Percentiles rank a stretch among this genome's conserved stretches.
phyloP scores from a whole-genome alignment of 441 rosid species.

The Gossypium gossypioides region DNA sequence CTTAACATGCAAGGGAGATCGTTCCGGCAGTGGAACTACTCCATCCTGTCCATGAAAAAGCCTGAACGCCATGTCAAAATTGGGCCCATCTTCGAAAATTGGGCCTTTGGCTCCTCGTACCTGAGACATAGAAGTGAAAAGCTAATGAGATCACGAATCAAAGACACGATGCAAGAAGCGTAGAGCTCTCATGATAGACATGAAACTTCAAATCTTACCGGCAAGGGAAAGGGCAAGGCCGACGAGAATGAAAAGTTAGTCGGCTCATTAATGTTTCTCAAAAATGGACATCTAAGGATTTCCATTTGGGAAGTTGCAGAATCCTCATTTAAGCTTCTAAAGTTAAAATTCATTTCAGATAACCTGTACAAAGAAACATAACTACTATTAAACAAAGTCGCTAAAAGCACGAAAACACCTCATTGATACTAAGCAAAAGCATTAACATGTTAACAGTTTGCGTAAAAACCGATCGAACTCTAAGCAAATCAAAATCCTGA shows the following conservation, averaged over 20 bases:
- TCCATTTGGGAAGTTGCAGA: slow-evolving; percentile 32
- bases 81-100: slow-evolving; percentile 70
- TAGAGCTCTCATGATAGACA: background rate
- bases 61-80: slow-evolving; percentile 60
- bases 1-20: slow-evolving; percentile 24
- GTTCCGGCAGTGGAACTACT: slow-evolving; percentile 57
- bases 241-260: slow-evolving; percentile 56
- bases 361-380: slow-evolving; percentile 22
- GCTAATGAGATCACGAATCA: background rate
- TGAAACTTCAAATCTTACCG: slow-evolving; percentile 28
- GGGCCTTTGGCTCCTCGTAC: slow-evolving; percentile 55
- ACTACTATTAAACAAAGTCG: background rate
- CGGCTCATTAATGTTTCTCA: slow-evolving; percentile 71
- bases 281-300: slow-evolving; percentile 54
- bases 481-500: background rate
- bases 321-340: slow-evolving; percentile 33
- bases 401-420: background rate
- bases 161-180: background rate
- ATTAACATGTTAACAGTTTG: slow-evolving; percentile 4
- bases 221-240: slow-evolving; percentile 40
- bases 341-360: slow-evolving; percentile 33
- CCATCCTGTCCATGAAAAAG: slow-evolving; percentile 69
- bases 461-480: background rate
- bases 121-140: slow-evolving; percentile 24
- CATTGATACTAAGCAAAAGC: background rate